These are phyloP conservation scores for Plantago elongata DNA, from an alignment of 257 asterid species.

Conservation along the genomic window DNA sequence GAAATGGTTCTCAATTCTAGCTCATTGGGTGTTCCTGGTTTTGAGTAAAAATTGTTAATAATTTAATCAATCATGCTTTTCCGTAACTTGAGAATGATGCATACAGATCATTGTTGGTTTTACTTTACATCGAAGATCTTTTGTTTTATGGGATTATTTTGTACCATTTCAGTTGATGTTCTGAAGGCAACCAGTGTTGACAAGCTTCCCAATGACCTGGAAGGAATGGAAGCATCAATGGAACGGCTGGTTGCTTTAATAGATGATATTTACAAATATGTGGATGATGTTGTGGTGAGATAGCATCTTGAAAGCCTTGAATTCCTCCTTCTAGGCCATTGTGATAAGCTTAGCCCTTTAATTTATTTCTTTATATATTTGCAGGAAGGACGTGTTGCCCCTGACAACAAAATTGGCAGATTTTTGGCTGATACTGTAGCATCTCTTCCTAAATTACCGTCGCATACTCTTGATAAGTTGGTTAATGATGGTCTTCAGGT, in stretches of 20 bases:
- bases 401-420: constrained; percentile 75
- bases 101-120: too few species aligned
- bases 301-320: constrained; percentile 21
- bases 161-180: constrained; percentile 56
- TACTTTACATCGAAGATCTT: too few species aligned
- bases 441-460: constrained; percentile 63
- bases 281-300: constrained; percentile 93
- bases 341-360: neutral
- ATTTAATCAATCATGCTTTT: too few species aligned
- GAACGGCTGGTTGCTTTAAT: constrained; percentile 74
- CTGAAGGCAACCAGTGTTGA: constrained; percentile 78
- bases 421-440: constrained; percentile 59
- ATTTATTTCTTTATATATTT: neutral
- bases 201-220: constrained; percentile 85
- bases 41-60: too few species aligned
- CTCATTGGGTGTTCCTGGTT: too few species aligned
- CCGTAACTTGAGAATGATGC: too few species aligned
- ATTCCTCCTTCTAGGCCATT: constrained; percentile 21
- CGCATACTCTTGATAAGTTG: constrained; percentile 62
- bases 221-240: constrained; percentile 98
- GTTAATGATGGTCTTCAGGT: constrained; percentile 88
- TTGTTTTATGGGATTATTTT: neutral
- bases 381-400: constrained; percentile 71
- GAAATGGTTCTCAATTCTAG: too few species aligned
- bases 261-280: constrained; percentile 78